phyloP scores from a whole-genome alignment of 441 rosid species.

The Metrosideros polymorpha region DNA sequence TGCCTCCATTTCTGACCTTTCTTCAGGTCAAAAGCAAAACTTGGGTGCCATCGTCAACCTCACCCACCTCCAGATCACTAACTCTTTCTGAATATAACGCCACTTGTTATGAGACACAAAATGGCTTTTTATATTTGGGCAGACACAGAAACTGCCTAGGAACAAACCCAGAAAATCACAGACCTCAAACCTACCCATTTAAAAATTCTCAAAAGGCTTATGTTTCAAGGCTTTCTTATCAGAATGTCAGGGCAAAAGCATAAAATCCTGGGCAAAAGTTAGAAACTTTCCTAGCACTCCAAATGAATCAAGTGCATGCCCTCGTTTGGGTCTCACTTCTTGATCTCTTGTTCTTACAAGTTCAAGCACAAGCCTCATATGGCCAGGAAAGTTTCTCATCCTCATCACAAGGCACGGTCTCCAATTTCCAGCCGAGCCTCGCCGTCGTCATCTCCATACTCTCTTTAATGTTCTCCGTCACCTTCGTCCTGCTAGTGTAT shows the following conservation, averaged over 20 bases:
- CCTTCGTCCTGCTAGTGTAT: slow-evolving; percentile 49
- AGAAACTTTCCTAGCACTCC: neutral
- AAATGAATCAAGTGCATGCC: slow-evolving; percentile 26
- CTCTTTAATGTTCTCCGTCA: slow-evolving; percentile 44
- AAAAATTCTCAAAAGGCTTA: neutral
- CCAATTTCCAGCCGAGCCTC: slow-evolving; percentile 60
- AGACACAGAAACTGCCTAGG: neutral
- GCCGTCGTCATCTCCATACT: slow-evolving; percentile 71
- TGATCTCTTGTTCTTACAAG: slow-evolving; percentile 6
- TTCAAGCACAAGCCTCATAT: slow-evolving; percentile 24
- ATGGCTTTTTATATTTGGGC: neutral
- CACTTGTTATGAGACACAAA: neutral
- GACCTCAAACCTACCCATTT: neutral
- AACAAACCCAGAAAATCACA: neutral
- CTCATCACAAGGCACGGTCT: slow-evolving; percentile 17
- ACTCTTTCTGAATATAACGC: neutral
- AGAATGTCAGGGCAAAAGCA: slow-evolving; percentile 1
- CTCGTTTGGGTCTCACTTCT: neutral
- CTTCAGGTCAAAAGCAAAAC: slow-evolving; percentile 12
- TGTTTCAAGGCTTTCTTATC: neutral
- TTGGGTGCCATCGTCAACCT: neutral
- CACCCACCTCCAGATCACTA: slow-evolving; percentile 20
- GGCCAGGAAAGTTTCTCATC: neutral
- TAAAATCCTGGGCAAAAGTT: neutral
- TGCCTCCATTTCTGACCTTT: neutral